Evolutionary conservation across 2,329 filamentous ascomycete species (phyloP).

Genomic region (Chaetothyriales sp.): DNA sequence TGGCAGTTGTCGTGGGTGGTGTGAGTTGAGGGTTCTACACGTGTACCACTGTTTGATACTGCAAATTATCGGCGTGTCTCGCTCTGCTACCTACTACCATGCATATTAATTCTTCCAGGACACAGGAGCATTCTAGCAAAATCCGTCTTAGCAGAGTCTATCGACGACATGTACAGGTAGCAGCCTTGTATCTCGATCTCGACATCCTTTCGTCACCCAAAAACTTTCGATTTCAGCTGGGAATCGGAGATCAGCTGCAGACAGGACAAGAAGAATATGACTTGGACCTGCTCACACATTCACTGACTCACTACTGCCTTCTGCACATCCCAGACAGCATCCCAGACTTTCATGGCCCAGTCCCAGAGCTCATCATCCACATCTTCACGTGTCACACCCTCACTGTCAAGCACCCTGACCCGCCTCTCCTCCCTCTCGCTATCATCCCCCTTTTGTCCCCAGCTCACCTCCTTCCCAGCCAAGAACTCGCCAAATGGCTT

Average conservation of each 20-base stretch:
- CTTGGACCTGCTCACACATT: not conserved
- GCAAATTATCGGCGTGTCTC: too few species aligned
- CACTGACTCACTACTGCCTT: conserved; percentile 5
- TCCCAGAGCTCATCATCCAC: conserved; percentile 15
- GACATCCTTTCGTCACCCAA: too few species aligned
- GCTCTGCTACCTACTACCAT: too few species aligned
- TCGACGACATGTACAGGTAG: not conserved
- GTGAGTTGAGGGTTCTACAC: too few species aligned
- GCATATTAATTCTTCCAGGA: too few species aligned
- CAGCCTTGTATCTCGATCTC: not conserved
- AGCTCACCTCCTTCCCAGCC: conserved; percentile 8
- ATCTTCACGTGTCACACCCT: conserved; percentile 11
- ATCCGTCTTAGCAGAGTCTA: not conserved
- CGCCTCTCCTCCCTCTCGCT: not conserved
- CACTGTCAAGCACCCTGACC: conserved; percentile 9
- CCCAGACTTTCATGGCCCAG: conserved; percentile 12
- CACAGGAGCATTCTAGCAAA: not conserved
- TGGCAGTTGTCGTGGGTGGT: too few species aligned
- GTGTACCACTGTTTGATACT: too few species aligned
- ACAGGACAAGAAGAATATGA: not conserved
- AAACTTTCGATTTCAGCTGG: not conserved
- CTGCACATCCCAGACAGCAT: conserved; percentile 12
- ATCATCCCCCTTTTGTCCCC: conserved; percentile 1
- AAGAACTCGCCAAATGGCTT: conserved; percentile 15
- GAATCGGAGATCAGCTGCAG: not conserved